phyloP scores from a whole-genome alignment of 2,329 filamentous ascomycete species.

The Xylaria sp. region DNA sequence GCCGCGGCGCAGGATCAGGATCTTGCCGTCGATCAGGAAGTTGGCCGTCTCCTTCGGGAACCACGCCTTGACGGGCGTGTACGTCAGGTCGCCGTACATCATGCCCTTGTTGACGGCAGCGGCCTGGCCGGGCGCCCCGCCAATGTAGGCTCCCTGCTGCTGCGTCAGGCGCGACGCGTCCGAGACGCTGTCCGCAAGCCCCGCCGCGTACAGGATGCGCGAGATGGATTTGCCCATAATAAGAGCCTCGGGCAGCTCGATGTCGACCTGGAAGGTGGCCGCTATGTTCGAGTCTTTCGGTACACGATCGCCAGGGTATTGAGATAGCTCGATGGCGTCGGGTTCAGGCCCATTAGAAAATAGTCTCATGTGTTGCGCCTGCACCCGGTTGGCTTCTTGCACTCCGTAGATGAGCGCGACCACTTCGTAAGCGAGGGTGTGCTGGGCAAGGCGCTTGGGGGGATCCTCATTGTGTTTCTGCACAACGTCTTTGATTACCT shows the following conservation, averaged over 20 bases:
- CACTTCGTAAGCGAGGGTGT: conserved; percentile 80
- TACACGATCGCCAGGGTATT: conserved; percentile 21
- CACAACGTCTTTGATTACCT: conserved; percentile 70
- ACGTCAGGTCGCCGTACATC: conserved; percentile 56
- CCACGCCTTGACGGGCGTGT: conserved; percentile 64
- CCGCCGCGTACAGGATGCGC: conserved; percentile 61
- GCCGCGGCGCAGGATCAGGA: conserved; percentile 64
- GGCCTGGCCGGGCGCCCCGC: conserved; percentile 48
- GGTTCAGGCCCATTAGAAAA: conserved; percentile 43
- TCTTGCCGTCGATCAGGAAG: conserved; percentile 61
- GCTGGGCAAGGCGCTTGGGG: conserved; percentile 76
- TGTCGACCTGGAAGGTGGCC: conserved; percentile 50
- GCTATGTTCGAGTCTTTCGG: conserved; percentile 47
- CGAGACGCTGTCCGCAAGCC: conserved; percentile 57
- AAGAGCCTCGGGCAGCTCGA: conserved; percentile 62
- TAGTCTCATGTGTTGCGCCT: conserved; percentile 54
- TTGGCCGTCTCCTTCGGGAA: conserved; percentile 58
- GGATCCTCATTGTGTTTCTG: conserved; percentile 67
- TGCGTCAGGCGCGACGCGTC: conserved; percentile 63
- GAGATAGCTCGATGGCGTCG: conserved; percentile 14
- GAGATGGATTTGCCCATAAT: conserved; percentile 58
- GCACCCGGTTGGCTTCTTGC: conserved; percentile 64
- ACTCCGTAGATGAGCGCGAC: conserved; percentile 77
- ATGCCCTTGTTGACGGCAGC: conserved; percentile 39
- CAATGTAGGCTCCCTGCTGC: conserved; percentile 63